Evolutionary conservation across 2,329 filamentous ascomycete species (phyloP), one percentile per base, ranked within the genome.

Genomic region (Truncatella angustata): DNA sequence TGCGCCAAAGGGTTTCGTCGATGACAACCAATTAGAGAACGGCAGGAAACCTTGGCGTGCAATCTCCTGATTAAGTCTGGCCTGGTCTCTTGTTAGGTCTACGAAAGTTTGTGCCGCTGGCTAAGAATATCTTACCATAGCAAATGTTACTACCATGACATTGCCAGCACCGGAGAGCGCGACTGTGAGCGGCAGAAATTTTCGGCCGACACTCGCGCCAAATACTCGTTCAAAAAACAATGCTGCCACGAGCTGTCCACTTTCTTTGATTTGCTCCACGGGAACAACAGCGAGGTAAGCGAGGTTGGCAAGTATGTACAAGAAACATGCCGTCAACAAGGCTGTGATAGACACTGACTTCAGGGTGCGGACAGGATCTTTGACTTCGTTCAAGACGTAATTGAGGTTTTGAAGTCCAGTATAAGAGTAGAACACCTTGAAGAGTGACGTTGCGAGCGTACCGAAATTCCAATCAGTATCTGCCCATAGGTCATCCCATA

Each of bases 231-330:
- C 73, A 67, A 85, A 84, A 65, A 84, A 82, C 4, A 74, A 71
- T 0, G 78, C 80, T 0, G 81, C 81, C 2, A 82, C 75, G 2
- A 81, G 75, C 20, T 76, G 74, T 16, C 79, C 81, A 0, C 78
- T 78, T 2, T 69, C 66, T 14, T 75, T 67, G 56, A 85, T 80
- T 52, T 82, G 77, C 5, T 79, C 73, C 54, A 77, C 77, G 16
- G 80, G 77, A 1, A 84, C 79, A 6, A 79, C 81, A 3, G 79
- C 75, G 58, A 84, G 83, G 64, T 83, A 84, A 18, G 81, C 78
- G 30, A 82, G 72, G 61, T 82, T 84, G 63, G 77, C 73, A 37
- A 82, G 70, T 64, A 84, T 76, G 61, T 84, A 85, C 1, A 80
- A 64, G 21, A 81, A 62, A 0, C 77, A 75, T n/a, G 82, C 77